Base-by-base conservation (phyloP, 2,329 filamentous ascomycete genomes). In the Neonectria sp. region DNA sequence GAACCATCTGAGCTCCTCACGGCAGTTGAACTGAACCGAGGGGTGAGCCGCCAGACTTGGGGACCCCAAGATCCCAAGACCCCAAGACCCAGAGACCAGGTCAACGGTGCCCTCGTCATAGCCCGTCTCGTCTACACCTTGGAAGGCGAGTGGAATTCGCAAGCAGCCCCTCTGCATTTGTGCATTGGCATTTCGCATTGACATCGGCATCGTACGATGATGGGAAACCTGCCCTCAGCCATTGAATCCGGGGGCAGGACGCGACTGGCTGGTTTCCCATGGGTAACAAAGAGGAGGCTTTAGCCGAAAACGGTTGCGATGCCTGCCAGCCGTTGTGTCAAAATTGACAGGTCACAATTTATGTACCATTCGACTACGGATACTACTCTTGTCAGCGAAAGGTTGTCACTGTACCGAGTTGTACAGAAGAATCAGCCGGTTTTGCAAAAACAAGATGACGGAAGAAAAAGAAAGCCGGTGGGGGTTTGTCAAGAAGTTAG, bases 321-420 rank as follows among this genome's bases (percentile, higher is more conserved):
- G 45, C 43, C 25, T 45, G 29, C 35, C 45, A 56, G 56, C 52
- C 5, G 60, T 24, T 8, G 9, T 51, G 52, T 56, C 52, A 46
- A 56, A 63, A 52, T 33, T 51, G 52, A 56, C 60, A 63, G 52
- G 60, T 63, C 60, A 63, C 21, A 51, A 63, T 24, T 48, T 25
- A 49, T 25, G 49, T 48, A 55, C 45, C 52, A n/a, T 37, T 43
- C 35, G 52, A 46, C 21, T 21, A 21, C 21, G 21, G 21, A 21
- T 21, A 21, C 21, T 21, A 21, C 49, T 52, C 25, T 33, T 11
- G 12, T 51, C 24, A 8, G 31, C 60, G 60, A 56, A 56, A 31
- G 29, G 25, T 27, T 49, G 31, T 27, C 48, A 60, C 57, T 33
- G 33, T 43, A 45, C 40, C n/a, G n/a, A 45, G n/a, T 12, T 31